These are phyloP conservation scores for Dendrobium catenatum DNA, from an alignment of 106 monocot species.

Conservation along the genomic window DNA sequence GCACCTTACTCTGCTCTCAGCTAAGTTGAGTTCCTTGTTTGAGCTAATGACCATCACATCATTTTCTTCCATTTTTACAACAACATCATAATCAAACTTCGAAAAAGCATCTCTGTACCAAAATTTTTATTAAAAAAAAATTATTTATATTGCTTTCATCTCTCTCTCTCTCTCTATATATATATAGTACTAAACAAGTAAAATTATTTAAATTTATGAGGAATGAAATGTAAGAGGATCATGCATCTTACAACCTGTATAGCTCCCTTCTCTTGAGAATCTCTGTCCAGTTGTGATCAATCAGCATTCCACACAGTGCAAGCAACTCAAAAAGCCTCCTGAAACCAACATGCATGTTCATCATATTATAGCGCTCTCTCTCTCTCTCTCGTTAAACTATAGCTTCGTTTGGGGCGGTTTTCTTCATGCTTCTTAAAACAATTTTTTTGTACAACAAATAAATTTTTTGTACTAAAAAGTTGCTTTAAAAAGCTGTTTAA, in stretches of 20 bases:
- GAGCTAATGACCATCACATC: slow-evolving; percentile 51
- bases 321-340: slow-evolving; percentile 78
- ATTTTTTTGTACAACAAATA: no score
- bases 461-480: no score
- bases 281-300: slow-evolving; percentile 78
- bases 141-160: no score
- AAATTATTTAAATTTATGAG: background rate
- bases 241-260: slow-evolving; percentile 42
- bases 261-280: slow-evolving; percentile 67
- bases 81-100: slow-evolving; percentile 53
- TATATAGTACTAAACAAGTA: background rate
- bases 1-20: slow-evolving; percentile 53
- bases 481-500: no score
- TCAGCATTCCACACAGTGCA: slow-evolving; percentile 58
- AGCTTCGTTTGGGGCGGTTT: no score
- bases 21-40: slow-evolving; percentile 49
- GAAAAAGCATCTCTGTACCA: slow-evolving; percentile 38
- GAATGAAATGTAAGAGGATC: background rate
- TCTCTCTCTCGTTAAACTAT: no score
- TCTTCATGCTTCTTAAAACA: no score
- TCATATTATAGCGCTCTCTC: background rate
- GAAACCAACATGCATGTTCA: background rate
- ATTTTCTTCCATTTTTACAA: slow-evolving; percentile 72
- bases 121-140: no score
- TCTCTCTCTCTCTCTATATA: no score